Conservation (phyloP, 371 early-diverging fungal species). For the Syncephalastrum monosporum region DNA sequence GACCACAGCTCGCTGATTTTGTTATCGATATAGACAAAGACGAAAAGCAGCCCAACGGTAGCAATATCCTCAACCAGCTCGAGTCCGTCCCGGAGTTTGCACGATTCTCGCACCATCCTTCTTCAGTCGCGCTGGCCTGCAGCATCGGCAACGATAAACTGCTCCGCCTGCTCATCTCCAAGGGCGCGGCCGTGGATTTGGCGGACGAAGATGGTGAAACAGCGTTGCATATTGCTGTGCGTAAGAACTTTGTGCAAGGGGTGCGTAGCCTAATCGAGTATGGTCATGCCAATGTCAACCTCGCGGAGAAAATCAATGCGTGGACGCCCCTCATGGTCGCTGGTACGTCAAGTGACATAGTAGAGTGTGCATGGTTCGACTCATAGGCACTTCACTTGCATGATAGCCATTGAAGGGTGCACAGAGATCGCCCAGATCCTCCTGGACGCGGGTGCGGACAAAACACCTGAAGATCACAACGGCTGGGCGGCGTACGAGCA, state of each 20-base stretch:
- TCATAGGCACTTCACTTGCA: too few species aligned
- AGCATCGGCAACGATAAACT: slow-evolving; percentile 50
- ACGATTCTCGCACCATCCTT: slow-evolving; percentile 36
- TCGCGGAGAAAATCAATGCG: slow-evolving; percentile 47
- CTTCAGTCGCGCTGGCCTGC: slow-evolving; percentile 60
- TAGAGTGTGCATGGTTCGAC: background rate
- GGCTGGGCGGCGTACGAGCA: slow-evolving; percentile 74
- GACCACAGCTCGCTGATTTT: slow-evolving; percentile 2
- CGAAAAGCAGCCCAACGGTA: background rate
- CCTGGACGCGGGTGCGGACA: slow-evolving; percentile 56
- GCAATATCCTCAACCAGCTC: slow-evolving; percentile 1
- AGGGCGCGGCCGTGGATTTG: slow-evolving; percentile 53
- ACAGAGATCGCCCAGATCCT: slow-evolving; percentile 47
- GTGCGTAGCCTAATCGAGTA: slow-evolving; percentile 45
- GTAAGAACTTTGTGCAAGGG: slow-evolving; percentile 53
- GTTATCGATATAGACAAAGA: slow-evolving; percentile 6
- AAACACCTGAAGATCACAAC: slow-evolving; percentile 42
- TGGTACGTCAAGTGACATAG: slow-evolving; percentile 25
- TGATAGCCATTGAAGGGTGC: slow-evolving; percentile 59
- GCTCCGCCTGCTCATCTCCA: slow-evolving; percentile 47
- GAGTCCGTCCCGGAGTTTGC: slow-evolving; percentile 37
- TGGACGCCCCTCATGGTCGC: slow-evolving; percentile 71
- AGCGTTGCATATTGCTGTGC: slow-evolving; percentile 57
- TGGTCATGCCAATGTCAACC: slow-evolving; percentile 38
- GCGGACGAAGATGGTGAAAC: slow-evolving; percentile 70